Evolutionary conservation across 257 asterid species (phyloP).

Genomic region (Penstemon newberryi): DNA sequence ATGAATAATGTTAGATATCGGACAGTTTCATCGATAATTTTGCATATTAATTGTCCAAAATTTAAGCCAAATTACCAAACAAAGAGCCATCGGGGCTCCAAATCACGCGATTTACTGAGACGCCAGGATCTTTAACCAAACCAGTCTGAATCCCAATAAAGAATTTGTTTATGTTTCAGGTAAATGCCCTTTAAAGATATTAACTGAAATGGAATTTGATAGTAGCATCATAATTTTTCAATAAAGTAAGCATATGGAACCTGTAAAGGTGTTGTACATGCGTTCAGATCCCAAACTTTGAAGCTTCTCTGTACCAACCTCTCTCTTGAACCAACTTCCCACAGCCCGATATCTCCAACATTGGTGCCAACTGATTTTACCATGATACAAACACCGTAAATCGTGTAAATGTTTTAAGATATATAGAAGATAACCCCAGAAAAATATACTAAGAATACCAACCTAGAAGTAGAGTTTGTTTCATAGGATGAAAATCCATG

Average conservation of each 20-base stretch:
- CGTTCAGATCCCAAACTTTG: slow-evolving; percentile 82
- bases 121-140: slow-evolving; percentile 79
- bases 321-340: slow-evolving; percentile 89
- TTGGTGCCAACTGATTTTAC: slow-evolving; percentile 80
- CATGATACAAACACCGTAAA: slow-evolving; percentile 19
- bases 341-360: slow-evolving; percentile 84
- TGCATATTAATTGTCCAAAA: background rate
- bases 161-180: slow-evolving; percentile 1
- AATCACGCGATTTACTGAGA: slow-evolving; percentile 83
- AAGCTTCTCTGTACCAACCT: slow-evolving; percentile 72
- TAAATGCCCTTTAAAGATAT: slow-evolving; percentile 5
- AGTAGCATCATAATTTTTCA: background rate
- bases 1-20: slow-evolving; percentile 22
- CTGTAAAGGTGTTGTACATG: slow-evolving; percentile 83
- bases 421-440: slow-evolving; percentile 3
- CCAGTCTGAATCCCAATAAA: slow-evolving; percentile 51
- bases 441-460: slow-evolving; percentile 23
- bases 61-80: slow-evolving; percentile 57
- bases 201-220: background rate
- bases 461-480: slow-evolving; percentile 92
- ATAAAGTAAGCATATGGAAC: slow-evolving; percentile 33
- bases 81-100: slow-evolving; percentile 95
- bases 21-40: slow-evolving; percentile 11
- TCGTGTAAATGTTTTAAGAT: slow-evolving; percentile 17
- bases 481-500: slow-evolving; percentile 95